Evolutionary conservation across 2,329 filamentous ascomycete genomes (phyloP).

Genomic region (Colletotrichum sp.): DNA sequence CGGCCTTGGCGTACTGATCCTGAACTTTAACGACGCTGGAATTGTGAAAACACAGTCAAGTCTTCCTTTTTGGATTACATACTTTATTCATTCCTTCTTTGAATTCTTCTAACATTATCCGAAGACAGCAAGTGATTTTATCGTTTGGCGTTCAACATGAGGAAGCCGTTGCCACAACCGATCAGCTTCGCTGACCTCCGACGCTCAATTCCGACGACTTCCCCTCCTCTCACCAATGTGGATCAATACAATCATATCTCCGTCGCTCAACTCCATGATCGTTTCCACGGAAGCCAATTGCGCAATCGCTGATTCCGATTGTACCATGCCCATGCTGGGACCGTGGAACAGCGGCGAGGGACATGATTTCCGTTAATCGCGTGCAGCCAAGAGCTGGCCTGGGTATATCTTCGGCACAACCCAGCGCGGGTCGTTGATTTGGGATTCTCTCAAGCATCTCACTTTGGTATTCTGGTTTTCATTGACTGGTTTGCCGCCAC

Average conservation of each 20-base stretch:
- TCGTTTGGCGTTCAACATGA: not conserved
- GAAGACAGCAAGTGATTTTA: not conserved
- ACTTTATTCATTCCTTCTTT: not conserved
- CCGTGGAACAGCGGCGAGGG: not conserved
- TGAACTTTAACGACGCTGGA: not conserved
- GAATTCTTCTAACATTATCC: not conserved
- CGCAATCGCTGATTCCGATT: not conserved
- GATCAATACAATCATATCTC: not conserved
- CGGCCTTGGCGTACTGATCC: not conserved
- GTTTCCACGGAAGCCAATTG: not conserved
- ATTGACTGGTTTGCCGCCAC: rapidly evolving
- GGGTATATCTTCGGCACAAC: not conserved
- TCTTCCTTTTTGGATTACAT: not conserved
- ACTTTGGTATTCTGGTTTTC: not conserved
- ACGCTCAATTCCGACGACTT: not conserved
- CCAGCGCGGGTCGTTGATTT: not conserved
- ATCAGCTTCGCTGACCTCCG: not conserved
- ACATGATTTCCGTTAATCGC: not conserved
- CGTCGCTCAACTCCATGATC: not conserved
- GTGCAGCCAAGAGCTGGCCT: not conserved
- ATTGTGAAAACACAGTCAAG: not conserved
- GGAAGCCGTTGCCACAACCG: not conserved
- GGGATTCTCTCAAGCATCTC: not conserved
- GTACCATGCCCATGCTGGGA: not conserved
- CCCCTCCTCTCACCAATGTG: not conserved